A percentile compares a stretch with the other conserved stretches of the same genome.
Conservation (phyloP, 306 rosid genomes). For the Begonia peltatifolia region DNA sequence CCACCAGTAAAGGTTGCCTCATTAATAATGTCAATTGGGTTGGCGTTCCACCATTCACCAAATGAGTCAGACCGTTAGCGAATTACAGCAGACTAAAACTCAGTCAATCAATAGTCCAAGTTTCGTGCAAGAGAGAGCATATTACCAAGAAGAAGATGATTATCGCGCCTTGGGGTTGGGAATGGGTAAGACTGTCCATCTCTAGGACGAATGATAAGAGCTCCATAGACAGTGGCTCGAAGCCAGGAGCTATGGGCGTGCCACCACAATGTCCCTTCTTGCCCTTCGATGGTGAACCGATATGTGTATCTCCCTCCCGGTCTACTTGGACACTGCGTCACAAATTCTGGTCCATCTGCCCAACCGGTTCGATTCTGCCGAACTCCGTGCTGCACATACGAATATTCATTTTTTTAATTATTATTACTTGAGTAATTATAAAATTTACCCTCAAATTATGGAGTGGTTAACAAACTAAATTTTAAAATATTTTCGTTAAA, state of each 20-base stretch:
- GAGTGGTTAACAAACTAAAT: no score
- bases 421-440: no score
- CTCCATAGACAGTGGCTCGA: slow-evolving; percentile 84
- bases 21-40: slow-evolving; percentile 63
- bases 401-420: no score
- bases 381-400: slow-evolving; percentile 48
- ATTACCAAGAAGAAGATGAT: slow-evolving; percentile 60
- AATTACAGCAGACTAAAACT: no score
- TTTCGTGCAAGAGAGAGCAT: no score
- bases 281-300: slow-evolving; percentile 60
- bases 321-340: slow-evolving; percentile 91
- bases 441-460: no score
- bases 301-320: slow-evolving; percentile 80
- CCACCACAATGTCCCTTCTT: slow-evolving; percentile 99
- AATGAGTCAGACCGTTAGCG: slow-evolving; percentile 1
- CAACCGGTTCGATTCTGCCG: slow-evolving; percentile 81
- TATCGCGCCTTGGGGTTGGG: slow-evolving; percentile 49
- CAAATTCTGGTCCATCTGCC: slow-evolving; percentile 96
- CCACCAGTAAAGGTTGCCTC: slow-evolving; percentile 58
- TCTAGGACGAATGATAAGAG: slow-evolving; percentile 61
- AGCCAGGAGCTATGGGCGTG: slow-evolving; percentile 98
- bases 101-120: no score
- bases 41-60: slow-evolving; percentile 98
- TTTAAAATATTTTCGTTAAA: no score
- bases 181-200: slow-evolving; percentile 65